Percentiles rank a stretch among this genome's conserved stretches.
Conservation (phyloP, 768 basidiomycete species). For the Ephemerocybe angulata region DNA sequence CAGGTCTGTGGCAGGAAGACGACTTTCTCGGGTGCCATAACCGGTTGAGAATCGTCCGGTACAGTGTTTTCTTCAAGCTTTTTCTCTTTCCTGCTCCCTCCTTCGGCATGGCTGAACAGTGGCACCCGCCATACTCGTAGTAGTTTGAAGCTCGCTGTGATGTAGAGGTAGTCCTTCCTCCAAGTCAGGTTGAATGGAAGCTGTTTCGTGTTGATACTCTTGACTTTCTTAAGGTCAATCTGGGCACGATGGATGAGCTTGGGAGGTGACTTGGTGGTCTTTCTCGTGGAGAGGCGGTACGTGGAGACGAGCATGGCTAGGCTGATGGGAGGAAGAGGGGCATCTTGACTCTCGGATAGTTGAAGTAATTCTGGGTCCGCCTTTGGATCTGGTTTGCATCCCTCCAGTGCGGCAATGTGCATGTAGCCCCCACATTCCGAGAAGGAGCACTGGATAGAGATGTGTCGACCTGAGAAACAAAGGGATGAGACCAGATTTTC, state of each 20-base stretch:
- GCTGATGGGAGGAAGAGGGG: constrained; percentile 9
- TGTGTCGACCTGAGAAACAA: constrained; percentile 21
- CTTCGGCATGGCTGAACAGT: constrained; percentile 14
- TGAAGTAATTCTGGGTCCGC: no score
- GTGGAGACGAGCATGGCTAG: constrained; percentile 20
- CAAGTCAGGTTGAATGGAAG: constrained; percentile 26
- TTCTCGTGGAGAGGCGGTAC: constrained; percentile 18
- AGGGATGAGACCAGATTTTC: no score
- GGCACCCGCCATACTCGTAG: constrained; percentile 19
- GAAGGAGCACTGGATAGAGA: constrained; percentile 25
- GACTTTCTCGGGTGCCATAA: background rate
- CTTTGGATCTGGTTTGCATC: constrained; percentile 6
- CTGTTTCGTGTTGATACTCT: constrained; percentile 14
- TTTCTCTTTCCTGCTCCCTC: background rate
- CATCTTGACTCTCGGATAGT: background rate
- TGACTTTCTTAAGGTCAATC: constrained; percentile 11
- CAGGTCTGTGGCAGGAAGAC: constrained; percentile 1
- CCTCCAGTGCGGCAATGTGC: constrained; percentile 26
- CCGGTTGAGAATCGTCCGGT: background rate
- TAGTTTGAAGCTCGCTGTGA: constrained; percentile 15
- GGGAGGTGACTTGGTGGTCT: constrained; percentile 17
- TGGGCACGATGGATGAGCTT: constrained; percentile 16
- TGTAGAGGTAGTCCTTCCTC: constrained; percentile 20
- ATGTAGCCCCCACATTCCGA: constrained; percentile 22
- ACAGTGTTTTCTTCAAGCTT: background rate